Evolutionary conservation across 495 filamentous ascomycete species (phyloP).

Genomic region (Talaromyces wortmannii): DNA sequence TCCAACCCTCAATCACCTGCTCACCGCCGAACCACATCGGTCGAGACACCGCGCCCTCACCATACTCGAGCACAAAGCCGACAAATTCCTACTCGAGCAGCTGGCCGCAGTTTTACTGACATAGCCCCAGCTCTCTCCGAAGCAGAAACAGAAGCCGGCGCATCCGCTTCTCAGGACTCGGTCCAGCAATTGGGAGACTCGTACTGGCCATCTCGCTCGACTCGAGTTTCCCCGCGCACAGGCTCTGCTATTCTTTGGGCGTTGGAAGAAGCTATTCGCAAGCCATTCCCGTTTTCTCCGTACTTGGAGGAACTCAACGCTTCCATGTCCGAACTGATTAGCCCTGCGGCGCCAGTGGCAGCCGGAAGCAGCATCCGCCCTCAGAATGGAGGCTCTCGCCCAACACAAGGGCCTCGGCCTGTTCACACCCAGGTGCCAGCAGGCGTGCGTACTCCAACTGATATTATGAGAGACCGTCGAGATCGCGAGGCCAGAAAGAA

Average conservation of each 20-base stretch:
- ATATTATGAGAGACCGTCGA: constrained; percentile 68
- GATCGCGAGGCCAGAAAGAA: constrained; percentile 60
- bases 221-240: constrained; percentile 55
- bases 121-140: constrained; percentile 29
- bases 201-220: constrained; percentile 47
- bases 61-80: constrained; percentile 9
- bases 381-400: constrained; percentile 42
- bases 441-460: constrained; percentile 51
- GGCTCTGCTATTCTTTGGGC: constrained; percentile 81
- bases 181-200: constrained; percentile 28
- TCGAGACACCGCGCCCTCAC: constrained; percentile 20
- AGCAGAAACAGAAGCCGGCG: constrained; percentile 32
- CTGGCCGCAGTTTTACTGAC: constrained; percentile 17
- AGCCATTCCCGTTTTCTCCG: constrained; percentile 75
- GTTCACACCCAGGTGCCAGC: constrained; percentile 34
- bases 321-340: constrained; percentile 80
- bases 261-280: constrained; percentile 83
- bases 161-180: constrained; percentile 28
- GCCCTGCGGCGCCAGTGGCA: constrained; percentile 37
- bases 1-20: constrained; percentile 23
- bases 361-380: constrained; percentile 33
- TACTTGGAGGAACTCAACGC: constrained; percentile 88
- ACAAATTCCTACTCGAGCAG: constrained; percentile 17
- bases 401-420: constrained; percentile 39
- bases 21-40: constrained; percentile 29